Evolutionary conservation across 2,329 filamentous ascomycete species (phyloP), one percentile per base, ranked within the genome.

Genomic region (Cercospora nicotianae): DNA sequence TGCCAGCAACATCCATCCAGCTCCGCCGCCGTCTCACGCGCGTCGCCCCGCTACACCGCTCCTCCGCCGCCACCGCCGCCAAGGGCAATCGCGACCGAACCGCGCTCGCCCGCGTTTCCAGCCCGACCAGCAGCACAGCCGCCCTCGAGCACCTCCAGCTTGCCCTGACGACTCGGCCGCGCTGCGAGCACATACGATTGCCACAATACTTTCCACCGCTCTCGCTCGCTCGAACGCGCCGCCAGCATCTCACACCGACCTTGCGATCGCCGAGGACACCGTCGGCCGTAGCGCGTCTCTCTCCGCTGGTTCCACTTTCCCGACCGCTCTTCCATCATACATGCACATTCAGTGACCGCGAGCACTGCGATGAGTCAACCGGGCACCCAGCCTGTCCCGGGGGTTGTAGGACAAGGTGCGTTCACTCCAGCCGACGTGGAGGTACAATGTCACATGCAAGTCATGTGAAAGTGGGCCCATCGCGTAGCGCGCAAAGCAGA

Each of bases 281-380:
- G 28, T 51, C 39, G 23, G 36, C 42, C 48, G 20, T 36, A 30
- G 39, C 62, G 31, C 62, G 53, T 31, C 58, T 33, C 33, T 36
- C 26, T 26, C 58, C 65, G 33, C 68, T 48, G 45, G 36, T 53
- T 60, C 31, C 60, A 20, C 58, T 36, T 16, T 58, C 9, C 63
- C 63, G 23, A 51, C 62, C 59, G 59, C 63, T 67, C 31, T 57
- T 30, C 63, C 28, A 39, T 55, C 61, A 67, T 68, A 67, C 60
- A 72, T 72, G 70, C 67, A 63, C 68, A 55, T 65, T 51, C 58
- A 60, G 64, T 64, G 67, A 68, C 73, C 45, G 65, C 53, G 65
- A 69, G 65, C 67, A 58, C 63, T 45, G 64, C 70, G 69, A 76
- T 76, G 74, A 74, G 73, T 74, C 72, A 73, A 67, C 64, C 72